These are phyloP conservation scores for Auxenochlorella protothecoides DNA, from an alignment of 139 green algal genomes.

Conservation along the genomic window DNA sequence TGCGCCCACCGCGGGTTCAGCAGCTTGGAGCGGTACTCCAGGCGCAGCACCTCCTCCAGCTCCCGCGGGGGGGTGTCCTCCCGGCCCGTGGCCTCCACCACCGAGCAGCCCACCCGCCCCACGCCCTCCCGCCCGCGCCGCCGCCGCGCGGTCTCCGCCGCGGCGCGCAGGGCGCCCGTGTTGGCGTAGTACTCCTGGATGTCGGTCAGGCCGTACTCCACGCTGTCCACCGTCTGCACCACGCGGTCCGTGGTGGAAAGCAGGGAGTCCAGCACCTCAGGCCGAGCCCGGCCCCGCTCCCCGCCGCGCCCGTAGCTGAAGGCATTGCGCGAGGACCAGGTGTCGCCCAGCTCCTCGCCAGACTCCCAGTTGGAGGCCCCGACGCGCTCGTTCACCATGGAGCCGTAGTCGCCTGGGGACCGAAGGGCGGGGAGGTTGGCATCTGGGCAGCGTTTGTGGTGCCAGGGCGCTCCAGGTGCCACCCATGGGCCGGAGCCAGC, in stretches of 20 bases:
- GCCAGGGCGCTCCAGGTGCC: background rate
- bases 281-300: constrained; percentile 59
- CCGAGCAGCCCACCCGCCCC: constrained; percentile 45
- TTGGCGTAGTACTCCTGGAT: constrained; percentile 72
- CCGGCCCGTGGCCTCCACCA: constrained; percentile 79
- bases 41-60: constrained; percentile 79
- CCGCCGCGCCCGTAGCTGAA: constrained; percentile 86
- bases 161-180: constrained; percentile 73
- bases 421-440: background rate
- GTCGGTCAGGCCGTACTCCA: constrained; percentile 94
- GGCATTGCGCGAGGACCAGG: constrained; percentile 86
- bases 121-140: too few species aligned
- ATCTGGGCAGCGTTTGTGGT: background rate
- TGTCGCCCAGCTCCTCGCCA: constrained; percentile 84
- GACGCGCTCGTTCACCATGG: constrained; percentile 97
- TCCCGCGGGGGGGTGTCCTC: constrained; percentile 48
- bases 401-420: constrained; percentile 78
- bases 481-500: background rate
- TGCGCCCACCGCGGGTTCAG: constrained; percentile 90
- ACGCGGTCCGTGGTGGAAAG: constrained; percentile 75
- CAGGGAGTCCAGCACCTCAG: constrained; percentile 66
- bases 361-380: constrained; percentile 65
- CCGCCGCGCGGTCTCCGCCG: constrained; percentile 53
- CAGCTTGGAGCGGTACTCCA: constrained; percentile 95
- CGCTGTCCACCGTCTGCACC: constrained; percentile 81